Evolutionary conservation across 2,329 filamentous ascomycete species (phyloP).

Genomic region (Colletotrichum sp.): DNA sequence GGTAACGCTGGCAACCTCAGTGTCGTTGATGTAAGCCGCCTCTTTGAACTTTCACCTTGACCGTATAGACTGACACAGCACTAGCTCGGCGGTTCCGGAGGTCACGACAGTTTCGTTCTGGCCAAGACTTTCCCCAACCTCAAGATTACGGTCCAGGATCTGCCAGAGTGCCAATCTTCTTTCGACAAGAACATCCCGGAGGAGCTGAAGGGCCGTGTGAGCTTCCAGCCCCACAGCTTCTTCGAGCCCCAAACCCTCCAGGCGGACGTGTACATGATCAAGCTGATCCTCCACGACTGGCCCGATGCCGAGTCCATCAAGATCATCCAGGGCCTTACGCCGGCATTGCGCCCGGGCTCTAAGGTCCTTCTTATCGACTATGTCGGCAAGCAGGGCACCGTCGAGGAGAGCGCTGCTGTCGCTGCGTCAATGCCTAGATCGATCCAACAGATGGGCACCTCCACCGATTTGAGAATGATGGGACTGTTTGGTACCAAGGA

Average conservation of each 20-base stretch:
- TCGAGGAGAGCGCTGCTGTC: slow-evolving; percentile 23
- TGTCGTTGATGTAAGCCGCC: slow-evolving; percentile 44
- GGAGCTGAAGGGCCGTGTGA: slow-evolving; percentile 36
- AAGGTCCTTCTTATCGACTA: slow-evolving; percentile 43
- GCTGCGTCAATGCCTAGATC: slow-evolving; percentile 34
- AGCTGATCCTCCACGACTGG: slow-evolving; percentile 62
- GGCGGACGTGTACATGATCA: slow-evolving; percentile 58
- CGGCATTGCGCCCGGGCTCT: slow-evolving; percentile 49
- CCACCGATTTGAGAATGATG: slow-evolving; percentile 56
- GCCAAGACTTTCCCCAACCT: slow-evolving; percentile 46
- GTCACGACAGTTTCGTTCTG: slow-evolving; percentile 44
- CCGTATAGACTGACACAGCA: background rate
- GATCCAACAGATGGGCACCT: slow-evolving; percentile 42
- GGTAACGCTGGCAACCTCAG: slow-evolving; percentile 36
- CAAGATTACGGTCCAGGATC: slow-evolving; percentile 49
- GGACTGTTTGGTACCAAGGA: slow-evolving; percentile 54
- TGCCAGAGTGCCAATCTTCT: slow-evolving; percentile 38
- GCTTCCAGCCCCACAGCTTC: slow-evolving; percentile 42
- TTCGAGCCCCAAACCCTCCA: slow-evolving; percentile 41
- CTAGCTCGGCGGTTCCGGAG: slow-evolving; percentile 47
- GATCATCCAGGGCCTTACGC: slow-evolving; percentile 47
- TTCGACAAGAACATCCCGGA: slow-evolving; percentile 39
- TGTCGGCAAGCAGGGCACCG: slow-evolving; percentile 37
- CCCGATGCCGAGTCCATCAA: slow-evolving; percentile 46
- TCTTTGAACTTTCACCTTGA: background rate